Conservation (phyloP, 2,329 filamentous ascomycete genomes). For the Claviceps sp. region DNA sequence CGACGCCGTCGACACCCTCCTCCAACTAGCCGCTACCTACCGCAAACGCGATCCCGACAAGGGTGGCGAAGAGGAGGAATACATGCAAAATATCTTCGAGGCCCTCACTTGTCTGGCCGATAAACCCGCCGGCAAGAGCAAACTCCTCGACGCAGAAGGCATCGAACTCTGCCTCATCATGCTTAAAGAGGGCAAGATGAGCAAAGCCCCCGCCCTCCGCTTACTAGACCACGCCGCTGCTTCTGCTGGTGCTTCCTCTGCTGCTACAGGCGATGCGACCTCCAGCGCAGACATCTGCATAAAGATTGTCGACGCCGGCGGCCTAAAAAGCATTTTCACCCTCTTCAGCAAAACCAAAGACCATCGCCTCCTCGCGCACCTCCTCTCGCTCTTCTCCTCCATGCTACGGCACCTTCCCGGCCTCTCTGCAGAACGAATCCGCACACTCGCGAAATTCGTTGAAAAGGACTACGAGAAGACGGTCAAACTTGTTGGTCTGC, state of each 20-base stretch:
- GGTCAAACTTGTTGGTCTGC: conserved; percentile 53
- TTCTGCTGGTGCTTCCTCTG: conserved; percentile 12
- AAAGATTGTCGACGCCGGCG: conserved; percentile 67
- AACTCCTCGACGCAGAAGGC: conserved; percentile 81
- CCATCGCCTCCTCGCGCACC: conserved; percentile 60
- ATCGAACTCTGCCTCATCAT: conserved; percentile 86
- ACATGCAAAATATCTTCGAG: conserved; percentile 88
- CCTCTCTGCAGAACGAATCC: conserved; percentile 64
- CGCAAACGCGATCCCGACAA: conserved; percentile 74
- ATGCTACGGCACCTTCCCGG: conserved; percentile 69
- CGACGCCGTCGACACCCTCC: conserved; percentile 64
- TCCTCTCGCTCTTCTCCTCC: conserved; percentile 73
- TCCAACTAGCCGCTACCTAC: conserved; percentile 76
- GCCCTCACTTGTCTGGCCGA: conserved; percentile 69
- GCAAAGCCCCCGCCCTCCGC: conserved; percentile 63
- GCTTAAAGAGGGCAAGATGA: conserved; percentile 76
- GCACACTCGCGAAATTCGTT: conserved; percentile 83
- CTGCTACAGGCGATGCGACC: too few species aligned
- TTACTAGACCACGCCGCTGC: conserved; percentile 70
- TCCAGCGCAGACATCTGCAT: conserved; percentile 52
- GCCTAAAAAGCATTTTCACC: conserved; percentile 73
- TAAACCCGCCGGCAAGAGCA: conserved; percentile 58
- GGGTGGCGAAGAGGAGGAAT: conserved; percentile 84
- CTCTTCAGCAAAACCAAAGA: conserved; percentile 74
- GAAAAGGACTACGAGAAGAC: conserved; percentile 91